These are phyloP conservation scores for Cydonia oblonga DNA, from an alignment of 331 rosid genomes.

Conservation along the genomic window DNA sequence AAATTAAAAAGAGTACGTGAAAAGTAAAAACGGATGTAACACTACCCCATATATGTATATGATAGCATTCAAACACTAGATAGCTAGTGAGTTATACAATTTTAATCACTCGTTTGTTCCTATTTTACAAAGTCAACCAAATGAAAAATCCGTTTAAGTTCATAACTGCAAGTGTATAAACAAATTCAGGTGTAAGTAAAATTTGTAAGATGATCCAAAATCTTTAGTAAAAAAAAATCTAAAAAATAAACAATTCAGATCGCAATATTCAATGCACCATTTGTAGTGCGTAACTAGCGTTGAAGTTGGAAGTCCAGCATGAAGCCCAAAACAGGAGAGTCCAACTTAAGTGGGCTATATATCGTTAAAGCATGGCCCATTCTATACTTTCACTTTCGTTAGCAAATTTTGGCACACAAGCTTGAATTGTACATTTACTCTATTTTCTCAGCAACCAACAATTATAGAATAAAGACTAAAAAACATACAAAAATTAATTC, in stretches of 20 bases:
- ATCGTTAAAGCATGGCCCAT: background rate
- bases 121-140: background rate
- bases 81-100: no score
- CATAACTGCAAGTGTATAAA: background rate
- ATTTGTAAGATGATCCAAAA: background rate
- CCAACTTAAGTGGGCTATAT: background rate
- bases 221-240: fast-evolving
- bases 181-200: background rate
- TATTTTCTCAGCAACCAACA: background rate
- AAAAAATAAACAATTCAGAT: background rate
- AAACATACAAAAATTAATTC: background rate
- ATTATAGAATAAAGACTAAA: background rate
- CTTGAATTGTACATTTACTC: background rate
- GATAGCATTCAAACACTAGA: no score
- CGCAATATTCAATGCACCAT: background rate
- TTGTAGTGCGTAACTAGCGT: background rate
- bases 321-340: background rate
- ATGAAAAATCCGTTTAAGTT: no score
- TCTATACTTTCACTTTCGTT: background rate
- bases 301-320: background rate
- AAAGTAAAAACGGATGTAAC: no score
- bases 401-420: background rate
- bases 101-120: no score
- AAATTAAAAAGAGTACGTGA: no score
- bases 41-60: no score